Evolutionary conservation across 495 filamentous ascomycete species (phyloP), one percentile per base, ranked within the genome.

Genomic region (Bathelium albidoporum): DNA sequence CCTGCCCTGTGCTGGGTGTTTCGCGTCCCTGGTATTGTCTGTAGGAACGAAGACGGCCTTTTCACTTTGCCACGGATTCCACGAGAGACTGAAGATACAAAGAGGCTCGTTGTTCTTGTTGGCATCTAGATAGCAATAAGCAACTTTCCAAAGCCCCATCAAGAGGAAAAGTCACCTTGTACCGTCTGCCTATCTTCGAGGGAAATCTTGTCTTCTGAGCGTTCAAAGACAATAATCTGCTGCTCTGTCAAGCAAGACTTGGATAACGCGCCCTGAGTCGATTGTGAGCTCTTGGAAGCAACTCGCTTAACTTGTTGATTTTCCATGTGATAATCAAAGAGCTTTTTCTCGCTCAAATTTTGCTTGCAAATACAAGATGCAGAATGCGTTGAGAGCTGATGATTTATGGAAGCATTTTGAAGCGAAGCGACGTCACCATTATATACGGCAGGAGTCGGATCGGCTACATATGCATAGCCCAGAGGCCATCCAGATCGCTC

Each of bases 11-110:
- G 36, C 7, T 16, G 59, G 22, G 31, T 36, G 22, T 14, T 31
- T 36, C 1, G 26, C 36, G 31, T 60, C n/a, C 22, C 39, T 36
- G 18, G 26, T 16, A 22, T 60, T 60, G 29, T 36, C 59, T 34
- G 29, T 32, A 14, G 59, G 59, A 4, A 60, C 28, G 59, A 34
- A 60, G 31, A 60, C 39, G 24, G 22, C 31, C 29, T 60, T 60
- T 60, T 60, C 39, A 4, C 29, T 36, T 32, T 39, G 26, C 32
- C 26, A 60, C 12, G 31, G 59, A 18, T 60, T 60, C 32, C 59
- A 36, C 18, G 59, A 36, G 4, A 60, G 59, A 32, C 36, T 36
- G 14, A 60, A 36, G 4, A 32, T 22, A 10, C 11, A 20, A 7
- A 60, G 28, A 36, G 59, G 20, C 22, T 60, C 29, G 22, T 11